Base-by-base conservation (phyloP, 306 rosid species). In the Crotalaria pallida region DNA sequence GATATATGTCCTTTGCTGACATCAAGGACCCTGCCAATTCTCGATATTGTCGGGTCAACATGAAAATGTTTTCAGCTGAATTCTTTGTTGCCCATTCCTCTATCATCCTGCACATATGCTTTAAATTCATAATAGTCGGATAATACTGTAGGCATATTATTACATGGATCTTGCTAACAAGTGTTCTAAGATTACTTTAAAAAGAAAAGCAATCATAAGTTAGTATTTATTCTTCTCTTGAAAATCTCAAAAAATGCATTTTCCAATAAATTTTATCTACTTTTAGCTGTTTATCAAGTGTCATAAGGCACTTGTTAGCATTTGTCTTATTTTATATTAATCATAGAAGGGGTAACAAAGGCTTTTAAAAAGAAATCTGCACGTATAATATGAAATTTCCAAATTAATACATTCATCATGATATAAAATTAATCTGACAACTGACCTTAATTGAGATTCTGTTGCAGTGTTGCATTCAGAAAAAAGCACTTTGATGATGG, bases 41-140 rank as follows among this genome's bases (percentile, higher is more conserved):
- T 73, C 80, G 79, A 58, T 86, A 80, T 78, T 91, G 97, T 75
- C 49, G 16, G 59, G 79, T 60, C 64, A 86, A 69, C 95, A 91
- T 94, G 79, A 88, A 91, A 75, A 88, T 84, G 63, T 84, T 87
- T 67, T 91, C 97, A 33, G 88, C 92, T 49, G 85, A 75, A 60
- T 77, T 89, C 74, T 85, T 87, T 6, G 85, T 71, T 57, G 80
- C 82, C 82, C 88, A 88, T 55, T 94, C 97, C 68, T 88, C 96
- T 58, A 82, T 63, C 80, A 64, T 71, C 90, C 97, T 94, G 88
- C 88, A 83, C n/a, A 55, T 69, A 76, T 76, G 68, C 45, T 48
- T 61, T 34, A 41, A 64, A 58, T 38, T 43, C 1, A 21, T 43
- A 44, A n/a, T 13, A 61, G 33, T 51, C 65, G 62, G 57, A 13